Evolutionary conservation across 2,329 filamentous ascomycete genomes (phyloP), one percentile per base, ranked within the genome.

Genomic region (Xylariales sp.): DNA sequence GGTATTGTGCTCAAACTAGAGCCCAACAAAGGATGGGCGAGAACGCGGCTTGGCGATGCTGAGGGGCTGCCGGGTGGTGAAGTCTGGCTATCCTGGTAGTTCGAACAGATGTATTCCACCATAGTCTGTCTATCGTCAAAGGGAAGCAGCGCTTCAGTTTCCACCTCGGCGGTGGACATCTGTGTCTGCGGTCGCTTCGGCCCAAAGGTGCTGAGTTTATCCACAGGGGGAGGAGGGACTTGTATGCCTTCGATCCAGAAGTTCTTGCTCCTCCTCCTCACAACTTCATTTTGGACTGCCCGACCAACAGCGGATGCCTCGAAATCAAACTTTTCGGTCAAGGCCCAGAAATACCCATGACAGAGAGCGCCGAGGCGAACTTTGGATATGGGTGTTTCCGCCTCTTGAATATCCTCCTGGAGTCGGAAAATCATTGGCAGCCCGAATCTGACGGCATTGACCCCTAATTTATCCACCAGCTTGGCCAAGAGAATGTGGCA

Each of bases 341-440:
- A 57, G 1, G 79, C 76, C 83, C 86, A 91, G 41, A 96, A 81
- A 60, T 96, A 96, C 7, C 88, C 90, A 54, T 95, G 87, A 35
- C 91, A 87, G 40, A 97, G 67, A 54, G 85, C 89, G 20, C 86
- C 88, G 29, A 94, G 70, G 29, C 87, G 83, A 27, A 95, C 77
- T 55, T 91, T 93, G 20, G 83, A 76, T 29, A 78, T 60, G 0
- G 84, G 79, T 17, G 75, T 74, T 32, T 82, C 78, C 4, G 81
- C 69, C 6, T 77, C 74, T 39, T 78, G 72, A 21, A 93, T 85
- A 45, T 93, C 88, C 52, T 95, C 88, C 58, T 96, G 90, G 2
- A 97, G 72, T 31, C 85, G 78, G 59, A 94, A 81, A 10, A 95
- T 75, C 89, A 96, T 95, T 2, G 90, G 88, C 25, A 96, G 62